Evolutionary conservation across 192 early-diverging fungal genomes (phyloP).

Genomic region (Polychytrium aggregatum): DNA sequence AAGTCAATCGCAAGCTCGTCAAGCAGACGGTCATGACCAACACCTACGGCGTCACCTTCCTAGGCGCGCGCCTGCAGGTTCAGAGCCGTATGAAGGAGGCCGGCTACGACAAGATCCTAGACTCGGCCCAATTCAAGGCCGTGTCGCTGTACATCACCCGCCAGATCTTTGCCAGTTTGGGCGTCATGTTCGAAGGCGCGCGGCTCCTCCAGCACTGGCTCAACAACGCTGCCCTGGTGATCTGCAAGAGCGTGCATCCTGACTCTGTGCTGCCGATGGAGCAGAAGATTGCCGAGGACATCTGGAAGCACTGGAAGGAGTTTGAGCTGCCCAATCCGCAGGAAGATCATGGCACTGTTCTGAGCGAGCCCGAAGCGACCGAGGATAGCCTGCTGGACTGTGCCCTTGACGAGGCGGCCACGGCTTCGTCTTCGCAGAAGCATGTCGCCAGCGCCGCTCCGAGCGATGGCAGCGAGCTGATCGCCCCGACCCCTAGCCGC

Average conservation of each 20-base stretch:
- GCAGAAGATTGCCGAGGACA: not conserved
- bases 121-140: no score
- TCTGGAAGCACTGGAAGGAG: not conserved
- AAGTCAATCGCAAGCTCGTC: conserved; percentile 84
- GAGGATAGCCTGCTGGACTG: not conserved
- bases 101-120: conserved; percentile 44
- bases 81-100: conserved; percentile 68
- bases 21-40: conserved; percentile 99
- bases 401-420: not conserved
- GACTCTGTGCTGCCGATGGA: no score
- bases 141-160: conserved; percentile 66
- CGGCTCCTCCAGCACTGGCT: conserved; percentile 89
- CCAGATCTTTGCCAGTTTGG: conserved; percentile 74
- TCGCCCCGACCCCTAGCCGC: no score
- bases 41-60: conserved; percentile 94
- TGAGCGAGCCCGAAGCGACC: not conserved
- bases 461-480: not conserved
- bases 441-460: not conserved
- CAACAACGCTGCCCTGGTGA: conserved; percentile 69
- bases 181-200: conserved; percentile 80
- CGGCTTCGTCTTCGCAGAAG: conserved; percentile 1
- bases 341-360: not conserved
- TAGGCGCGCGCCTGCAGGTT: conserved; percentile 86
- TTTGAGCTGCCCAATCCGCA: not conserved
- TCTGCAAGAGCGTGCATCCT: conserved; percentile 64